Evolutionary conservation across 202 grass and related monocot genomes (phyloP), one percentile per base, ranked within the genome.

Genomic region (Saccharum hybrid): DNA sequence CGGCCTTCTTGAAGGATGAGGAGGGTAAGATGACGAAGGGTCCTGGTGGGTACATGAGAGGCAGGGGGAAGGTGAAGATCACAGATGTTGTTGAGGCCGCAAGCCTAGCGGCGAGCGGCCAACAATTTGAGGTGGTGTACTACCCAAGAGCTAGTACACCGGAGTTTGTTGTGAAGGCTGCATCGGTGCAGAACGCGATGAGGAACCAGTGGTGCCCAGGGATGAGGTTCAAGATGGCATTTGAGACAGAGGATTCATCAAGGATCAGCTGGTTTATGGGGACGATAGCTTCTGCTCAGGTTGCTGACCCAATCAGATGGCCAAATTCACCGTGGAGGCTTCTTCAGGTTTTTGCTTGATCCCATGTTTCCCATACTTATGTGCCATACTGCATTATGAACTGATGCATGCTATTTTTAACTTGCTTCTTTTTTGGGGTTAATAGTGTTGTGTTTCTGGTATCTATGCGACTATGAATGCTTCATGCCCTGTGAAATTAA

Each of bases 181-280:
- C 74, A 0, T 71, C 79, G 0, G 81, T 94, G 51, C 74, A 85
- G 78, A 81, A 81, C 31, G 92, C 90, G 3, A 90, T 86, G 90
- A 88, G 90, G 87, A 86, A 92, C 67, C 90, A 86, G 21, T 94
- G 92, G 92, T 94, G 87, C 79, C 88, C 85, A 0, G 90, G 92
- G 52, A 92, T 94, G 92, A 83, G 92, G 71, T 94, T 92, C 86
- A 94, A 92, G 83, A 94, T 92, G 92, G 90, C 92, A 1, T 94
- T 94, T 56, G 92, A 94, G 78, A 94, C 92, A 4, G 92, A 94
- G 83, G 92, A 94, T 66, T 94, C 85, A 1, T 94, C 92, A 16
- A 94, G 90, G 77, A 92, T 94, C 30, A 94, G 92, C 73, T 94
- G n/a, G n/a, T n/a, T n/a, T n/a, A n/a, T n/a, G n/a, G n/a, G n/a